These are phyloP conservation scores for Hymenoscyphus linearis DNA, from an alignment of 2,329 filamentous ascomycete genomes.

Conservation along the genomic window DNA sequence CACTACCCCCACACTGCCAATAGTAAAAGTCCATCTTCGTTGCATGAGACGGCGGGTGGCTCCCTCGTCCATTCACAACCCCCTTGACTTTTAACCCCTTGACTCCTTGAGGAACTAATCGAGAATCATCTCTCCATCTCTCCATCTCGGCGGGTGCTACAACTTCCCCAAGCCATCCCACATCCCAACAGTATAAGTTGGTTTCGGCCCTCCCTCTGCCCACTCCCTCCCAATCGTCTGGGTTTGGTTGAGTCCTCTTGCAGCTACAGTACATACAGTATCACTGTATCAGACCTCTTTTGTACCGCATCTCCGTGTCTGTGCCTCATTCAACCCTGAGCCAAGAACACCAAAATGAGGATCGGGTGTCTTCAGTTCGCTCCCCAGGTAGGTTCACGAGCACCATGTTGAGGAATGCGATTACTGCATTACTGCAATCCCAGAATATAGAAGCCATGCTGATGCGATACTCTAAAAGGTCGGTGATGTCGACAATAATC, in stretches of 20 bases:
- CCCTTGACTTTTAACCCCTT: no score
- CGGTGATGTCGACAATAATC: slow-evolving; percentile 64
- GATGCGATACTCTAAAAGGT: slow-evolving; percentile 39
- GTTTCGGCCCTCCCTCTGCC: slow-evolving; percentile 1
- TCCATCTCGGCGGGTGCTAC: neutral
- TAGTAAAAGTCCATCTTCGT: neutral
- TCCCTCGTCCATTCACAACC: neutral
- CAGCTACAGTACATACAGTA: neutral
- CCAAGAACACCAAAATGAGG: slow-evolving; percentile 45
- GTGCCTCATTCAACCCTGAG: neutral
- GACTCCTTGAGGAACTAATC: no score
- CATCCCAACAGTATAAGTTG: slow-evolving; percentile 3
- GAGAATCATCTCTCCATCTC: neutral
- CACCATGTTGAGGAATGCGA: neutral
- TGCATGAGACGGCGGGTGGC: neutral
- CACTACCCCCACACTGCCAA: no score
- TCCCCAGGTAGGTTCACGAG: slow-evolving; percentile 43
- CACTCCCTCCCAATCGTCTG: slow-evolving; percentile 1
- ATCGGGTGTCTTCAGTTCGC: slow-evolving; percentile 69
- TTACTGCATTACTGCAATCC: no score
- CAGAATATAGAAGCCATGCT: neutral
- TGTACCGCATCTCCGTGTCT: neutral
- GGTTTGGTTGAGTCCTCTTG: neutral
- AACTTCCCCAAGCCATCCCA: neutral
- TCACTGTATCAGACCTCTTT: neutral